Evolutionary conservation across 768 basidiomycete species (phyloP).

Genomic region (Xerocomus potaroensis): DNA sequence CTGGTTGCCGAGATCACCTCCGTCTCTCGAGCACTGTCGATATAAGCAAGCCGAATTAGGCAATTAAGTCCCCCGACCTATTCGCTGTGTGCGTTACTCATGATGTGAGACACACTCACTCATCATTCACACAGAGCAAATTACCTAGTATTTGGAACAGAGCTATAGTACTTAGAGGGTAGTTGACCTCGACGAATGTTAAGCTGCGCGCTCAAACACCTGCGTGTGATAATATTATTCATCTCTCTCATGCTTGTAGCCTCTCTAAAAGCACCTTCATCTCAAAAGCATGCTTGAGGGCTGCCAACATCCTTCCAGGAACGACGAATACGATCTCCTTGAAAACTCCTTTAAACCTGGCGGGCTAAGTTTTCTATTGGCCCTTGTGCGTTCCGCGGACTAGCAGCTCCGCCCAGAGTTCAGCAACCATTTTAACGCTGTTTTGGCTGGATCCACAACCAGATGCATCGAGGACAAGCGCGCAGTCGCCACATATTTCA

Average conservation of each 20-base stretch:
- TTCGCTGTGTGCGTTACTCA: no score
- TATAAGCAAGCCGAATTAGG: no score
- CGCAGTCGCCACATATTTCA: constrained; percentile 36
- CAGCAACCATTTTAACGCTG: constrained; percentile 37
- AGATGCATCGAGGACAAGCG: constrained; percentile 42
- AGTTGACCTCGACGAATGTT: no score
- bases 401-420: constrained; percentile 46
- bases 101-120: no score
- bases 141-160: no score
- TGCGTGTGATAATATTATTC: no score
- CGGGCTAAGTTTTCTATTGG: constrained; percentile 15
- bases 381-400: constrained; percentile 31
- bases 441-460: constrained; percentile 43
- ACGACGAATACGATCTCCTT: constrained; percentile 42
- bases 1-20: constrained; percentile 29
- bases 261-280: constrained; percentile 36
- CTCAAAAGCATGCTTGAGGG: constrained; percentile 40
- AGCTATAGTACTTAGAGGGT: no score
- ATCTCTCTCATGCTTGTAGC: no score
- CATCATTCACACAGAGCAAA: no score
- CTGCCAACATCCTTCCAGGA: constrained; percentile 32
- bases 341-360: constrained; percentile 39
- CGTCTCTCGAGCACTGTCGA: no score
- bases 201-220: no score
- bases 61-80: no score